Base-by-base conservation (phyloP, 805 yeast species). In the Metschnikowia henanensis region DNA sequence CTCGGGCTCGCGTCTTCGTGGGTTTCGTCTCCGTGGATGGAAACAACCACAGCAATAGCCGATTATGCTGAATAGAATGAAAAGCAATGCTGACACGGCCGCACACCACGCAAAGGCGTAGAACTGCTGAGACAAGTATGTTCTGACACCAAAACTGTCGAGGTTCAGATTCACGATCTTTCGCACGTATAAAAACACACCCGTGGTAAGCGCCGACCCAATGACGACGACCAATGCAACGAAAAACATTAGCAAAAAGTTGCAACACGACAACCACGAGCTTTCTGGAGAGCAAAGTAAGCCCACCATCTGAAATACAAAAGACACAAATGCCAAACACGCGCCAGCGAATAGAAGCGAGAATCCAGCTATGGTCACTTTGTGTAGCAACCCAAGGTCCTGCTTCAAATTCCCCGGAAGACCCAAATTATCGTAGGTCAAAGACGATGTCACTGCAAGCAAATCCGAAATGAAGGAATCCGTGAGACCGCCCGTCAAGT, bases 41-140 rank as follows among this genome's bases (percentile, higher is more conserved):
- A 42, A 68, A 29, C 66, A 54, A 13, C 75, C 75, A 43, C 69
- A 65, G 49, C 72, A 69, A 51, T 70, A 73, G 13, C 75, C 76
- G 33, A 71, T 53, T 26, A 65, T 57, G 41, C 64, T 61, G 49
- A 70, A 55, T 15, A 66, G 30, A 16, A 61, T 44, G 22, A 66
- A 57, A 9, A 66, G 45, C n/a, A 63, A 51, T 8, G 67, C 60
- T 8, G 80, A 79, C 13, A 62, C 83, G 2, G 73, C 76, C 1
- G 82, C 73, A 12, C 79, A 80, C 94, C 92, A 87, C 7, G 80
- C 65, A 35, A 83, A 62, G 2, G 80, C 89, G 41, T 79, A 75
- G 52, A 76, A 83, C 39, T 65, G 62, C 16, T 66, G 64, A 26
- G 79, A 76, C 39, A 87, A 56, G 29, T 60, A 58, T 2, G 87